Base-by-base conservation (phyloP, 2,329 filamentous ascomycete species). In the Colletotrichum zoysiae region DNA sequence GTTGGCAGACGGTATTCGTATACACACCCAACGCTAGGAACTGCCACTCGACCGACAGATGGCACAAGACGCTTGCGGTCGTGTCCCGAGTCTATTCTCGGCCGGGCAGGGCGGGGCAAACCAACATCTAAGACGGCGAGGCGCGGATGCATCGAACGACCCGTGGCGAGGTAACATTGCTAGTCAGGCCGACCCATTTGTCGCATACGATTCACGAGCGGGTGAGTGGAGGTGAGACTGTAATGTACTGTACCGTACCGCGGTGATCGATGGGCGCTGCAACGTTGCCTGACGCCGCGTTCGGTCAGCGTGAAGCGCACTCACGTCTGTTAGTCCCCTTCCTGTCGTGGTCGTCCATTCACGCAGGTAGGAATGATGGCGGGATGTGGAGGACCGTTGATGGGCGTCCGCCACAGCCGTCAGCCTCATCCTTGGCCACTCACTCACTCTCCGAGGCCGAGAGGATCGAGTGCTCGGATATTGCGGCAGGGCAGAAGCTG, bases 201-300 rank as follows among this genome's bases (percentile, higher is more conserved):
- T 40, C 26, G 30, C n/a, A 14, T 16, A 42, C 48, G 48, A 26
- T 3, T 26, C 26, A 26, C 26, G 26, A 26, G 26, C 26, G 26
- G 26, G 26, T 26, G 26, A 62, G 48, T 23, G 61, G 18, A 60
- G 65, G 48, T 26, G n/a, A 26, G 30, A 30, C 30, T 30, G 30
- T 30, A 30, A 2, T 30, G 26, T 30, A 3, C 30, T 30, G 30
- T 30, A 30, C 30, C 4, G 30, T 11, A 62, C 51, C 20, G 44
- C 58, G 33, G 42, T 14, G 44, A 58, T 16, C 26, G 59, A 65
- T 65, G 46, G 65, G 69, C 69, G 65, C 69, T 71, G 69, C 64
- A 71, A 71, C 69, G 69, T 71, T 71, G 69, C 69, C 55, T 46
- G 40, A 64, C 51, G 46, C 23, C 18, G 18, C 48, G 59, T 40